Evolutionary conservation across 495 filamentous ascomycete genomes (phyloP).

Genomic region (Trypethelium eluteriae): DNA sequence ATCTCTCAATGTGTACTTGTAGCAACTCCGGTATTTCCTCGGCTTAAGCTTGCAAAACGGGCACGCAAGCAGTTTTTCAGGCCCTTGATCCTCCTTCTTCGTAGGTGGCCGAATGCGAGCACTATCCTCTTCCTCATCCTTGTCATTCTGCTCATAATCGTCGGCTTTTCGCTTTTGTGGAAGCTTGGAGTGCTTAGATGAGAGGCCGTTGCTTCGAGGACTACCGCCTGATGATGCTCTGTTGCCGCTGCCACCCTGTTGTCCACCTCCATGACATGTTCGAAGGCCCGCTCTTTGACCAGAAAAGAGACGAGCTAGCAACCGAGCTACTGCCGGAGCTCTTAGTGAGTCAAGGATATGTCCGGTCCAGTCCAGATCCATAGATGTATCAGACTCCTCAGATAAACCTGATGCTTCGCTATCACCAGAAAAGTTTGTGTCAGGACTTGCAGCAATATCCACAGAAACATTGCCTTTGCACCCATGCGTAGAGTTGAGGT

Average conservation of each 20-base stretch:
- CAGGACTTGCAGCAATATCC: not conserved
- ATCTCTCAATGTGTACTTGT: not conserved
- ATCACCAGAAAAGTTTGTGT: not conserved
- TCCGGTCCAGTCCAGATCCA: slow-evolving; percentile 7
- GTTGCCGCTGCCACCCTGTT: not conserved
- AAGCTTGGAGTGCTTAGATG: not conserved
- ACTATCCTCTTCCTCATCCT: not conserved
- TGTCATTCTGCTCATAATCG: not conserved
- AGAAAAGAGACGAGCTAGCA: not conserved
- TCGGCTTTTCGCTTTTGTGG: slow-evolving; percentile 7
- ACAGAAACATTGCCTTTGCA: not conserved
- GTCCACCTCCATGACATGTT: not conserved
- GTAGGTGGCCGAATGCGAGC: not conserved
- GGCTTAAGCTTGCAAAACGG: slow-evolving; percentile 1
- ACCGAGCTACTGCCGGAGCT: not conserved
- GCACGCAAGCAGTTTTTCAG: not conserved
- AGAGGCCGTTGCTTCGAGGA: not conserved
- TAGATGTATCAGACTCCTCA: not conserved
- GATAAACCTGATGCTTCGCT: not conserved
- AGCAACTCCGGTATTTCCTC: not conserved
- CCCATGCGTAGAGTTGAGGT: not conserved
- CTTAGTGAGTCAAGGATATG: not conserved
- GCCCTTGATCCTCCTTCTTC: not conserved
- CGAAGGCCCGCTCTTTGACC: not conserved
- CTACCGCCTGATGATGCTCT: not conserved